Conservation (phyloP, 1,284 basidiomycete genomes). For the Cystobasidium slooffiae region DNA sequence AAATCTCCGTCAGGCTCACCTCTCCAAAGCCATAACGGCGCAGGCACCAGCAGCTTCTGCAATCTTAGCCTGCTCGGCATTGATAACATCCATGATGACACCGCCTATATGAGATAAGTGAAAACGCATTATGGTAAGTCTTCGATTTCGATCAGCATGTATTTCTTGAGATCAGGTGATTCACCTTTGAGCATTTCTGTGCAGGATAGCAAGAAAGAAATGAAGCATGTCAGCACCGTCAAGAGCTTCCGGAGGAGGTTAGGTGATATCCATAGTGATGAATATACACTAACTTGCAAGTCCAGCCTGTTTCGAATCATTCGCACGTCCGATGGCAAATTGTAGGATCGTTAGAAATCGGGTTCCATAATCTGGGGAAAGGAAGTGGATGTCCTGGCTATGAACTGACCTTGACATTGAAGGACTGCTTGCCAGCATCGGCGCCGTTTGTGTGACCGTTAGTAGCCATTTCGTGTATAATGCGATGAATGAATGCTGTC, state of each 20-base stretch:
- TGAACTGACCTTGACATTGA: conserved; percentile 38
- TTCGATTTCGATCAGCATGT: background rate
- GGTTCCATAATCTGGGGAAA: background rate
- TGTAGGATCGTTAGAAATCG: conserved; percentile 16
- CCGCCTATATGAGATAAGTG: conserved; percentile 44
- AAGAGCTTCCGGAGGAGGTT: too few species aligned
- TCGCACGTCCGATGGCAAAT: background rate
- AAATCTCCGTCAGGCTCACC: background rate
- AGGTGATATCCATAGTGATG: too few species aligned
- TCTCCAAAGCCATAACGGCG: conserved; percentile 87
- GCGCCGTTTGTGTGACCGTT: conserved; percentile 34
- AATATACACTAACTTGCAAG: conserved; percentile 33
- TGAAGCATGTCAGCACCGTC: background rate
- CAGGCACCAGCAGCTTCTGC: conserved; percentile 97
- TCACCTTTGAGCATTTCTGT: conserved; percentile 59
- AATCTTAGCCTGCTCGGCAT: conserved; percentile 71
- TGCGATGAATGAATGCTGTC: background rate
- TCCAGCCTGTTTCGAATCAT: conserved; percentile 35
- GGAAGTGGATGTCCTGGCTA: background rate
- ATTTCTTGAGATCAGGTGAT: background rate
- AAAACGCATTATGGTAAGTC: background rate
- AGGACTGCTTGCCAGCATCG: conserved; percentile 26
- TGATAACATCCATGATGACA: conserved; percentile 56
- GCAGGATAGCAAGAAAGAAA: conserved; percentile 46
- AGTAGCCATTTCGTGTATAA: conserved; percentile 8